Percentiles rank a stretch among this genome's conserved stretches.
Conservation (phyloP, 73 alveolate genomes). For the Uronychia setigera region DNA sequence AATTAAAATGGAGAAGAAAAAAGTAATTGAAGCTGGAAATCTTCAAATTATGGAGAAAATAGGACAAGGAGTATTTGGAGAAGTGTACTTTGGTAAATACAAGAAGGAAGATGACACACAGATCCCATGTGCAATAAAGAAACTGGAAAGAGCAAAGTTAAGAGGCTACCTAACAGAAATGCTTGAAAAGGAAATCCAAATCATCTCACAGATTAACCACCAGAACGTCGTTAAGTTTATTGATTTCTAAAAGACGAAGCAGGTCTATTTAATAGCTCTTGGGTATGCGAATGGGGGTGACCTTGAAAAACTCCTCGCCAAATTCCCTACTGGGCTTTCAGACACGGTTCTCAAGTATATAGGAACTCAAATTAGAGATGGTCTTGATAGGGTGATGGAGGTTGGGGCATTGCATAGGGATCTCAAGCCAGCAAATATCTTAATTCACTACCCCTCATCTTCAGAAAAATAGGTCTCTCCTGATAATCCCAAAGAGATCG, state of each 20-base stretch:
- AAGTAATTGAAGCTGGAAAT: no score
- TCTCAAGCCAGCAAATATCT: conserved; percentile 2
- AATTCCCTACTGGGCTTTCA: not conserved
- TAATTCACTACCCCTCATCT: not conserved
- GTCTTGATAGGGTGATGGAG: not conserved
- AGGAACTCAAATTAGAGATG: not conserved
- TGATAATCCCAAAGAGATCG: not conserved
- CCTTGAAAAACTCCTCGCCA: not conserved
- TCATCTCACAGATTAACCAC: not conserved
- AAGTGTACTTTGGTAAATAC: not conserved
- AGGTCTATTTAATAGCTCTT: not conserved
- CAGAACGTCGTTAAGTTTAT: not conserved
- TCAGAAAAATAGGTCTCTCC: not conserved
- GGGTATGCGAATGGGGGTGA: conserved; percentile 12
- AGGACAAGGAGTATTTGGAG: conserved; percentile 9
- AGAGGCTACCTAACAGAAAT: not conserved
- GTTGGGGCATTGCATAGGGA: conserved; percentile 8
- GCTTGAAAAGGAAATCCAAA: not conserved
- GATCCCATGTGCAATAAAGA: not conserved
- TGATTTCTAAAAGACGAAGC: conserved; percentile 1
- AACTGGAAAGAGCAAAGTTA: not conserved
- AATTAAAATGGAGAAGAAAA: no score
- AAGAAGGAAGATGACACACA: not conserved
- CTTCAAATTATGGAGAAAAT: conserved; percentile 6
- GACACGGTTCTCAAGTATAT: not conserved